Evolutionary conservation across 2,329 filamentous ascomycete species (phyloP), one percentile per base, ranked within the genome.

Genomic region (Ilyonectria robusta): DNA sequence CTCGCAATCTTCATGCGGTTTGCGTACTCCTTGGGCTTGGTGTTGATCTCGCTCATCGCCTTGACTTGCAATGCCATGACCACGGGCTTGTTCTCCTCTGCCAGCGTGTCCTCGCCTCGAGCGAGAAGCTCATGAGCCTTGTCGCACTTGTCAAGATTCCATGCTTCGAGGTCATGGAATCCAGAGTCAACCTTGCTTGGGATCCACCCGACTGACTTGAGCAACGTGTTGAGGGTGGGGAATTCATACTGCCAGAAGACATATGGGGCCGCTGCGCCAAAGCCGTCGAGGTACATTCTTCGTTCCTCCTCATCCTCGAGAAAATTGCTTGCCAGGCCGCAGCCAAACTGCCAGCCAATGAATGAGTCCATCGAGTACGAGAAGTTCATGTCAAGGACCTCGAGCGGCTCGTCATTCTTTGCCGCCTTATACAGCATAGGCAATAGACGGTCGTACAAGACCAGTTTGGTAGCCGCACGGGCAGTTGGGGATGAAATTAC

Each of bases 361-460:
- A 67, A 70, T 9, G 66, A 66, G 53, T 68, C 62, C 59, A 70
- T 69, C 15, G 63, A 70, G 60, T 70, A 70, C 6, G 50, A 37
- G 37, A 63, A 70, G 31, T 44, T 29, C 7, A 70, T 37, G 13
- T 69, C 66, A 1, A 67, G 55, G 2, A 68, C 59, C 31, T 69
- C 63, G 4, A 68, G 19, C 4, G 59, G 15, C n/a, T 69, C 10
- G 10, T 59, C 55, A 4, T 37, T 23, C 10, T 46, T 13, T n/a
- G 63, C 66, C 1, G 66, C 60, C 0, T 15, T 11, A 26, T 55
- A 23, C 7, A 70, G 21, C 13, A 56, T 3, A 15, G 62, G 66
- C 2, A 69, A 31, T 0, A 70, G 51, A 15, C 66, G 50, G 2
- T 40, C 59, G n/a, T 57, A 70, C 2, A 70, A 15, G 10, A 70